These are phyloP conservation scores for Edaphochlamys debaryana DNA, from an alignment of 139 green algal species.

Conservation along the genomic window DNA sequence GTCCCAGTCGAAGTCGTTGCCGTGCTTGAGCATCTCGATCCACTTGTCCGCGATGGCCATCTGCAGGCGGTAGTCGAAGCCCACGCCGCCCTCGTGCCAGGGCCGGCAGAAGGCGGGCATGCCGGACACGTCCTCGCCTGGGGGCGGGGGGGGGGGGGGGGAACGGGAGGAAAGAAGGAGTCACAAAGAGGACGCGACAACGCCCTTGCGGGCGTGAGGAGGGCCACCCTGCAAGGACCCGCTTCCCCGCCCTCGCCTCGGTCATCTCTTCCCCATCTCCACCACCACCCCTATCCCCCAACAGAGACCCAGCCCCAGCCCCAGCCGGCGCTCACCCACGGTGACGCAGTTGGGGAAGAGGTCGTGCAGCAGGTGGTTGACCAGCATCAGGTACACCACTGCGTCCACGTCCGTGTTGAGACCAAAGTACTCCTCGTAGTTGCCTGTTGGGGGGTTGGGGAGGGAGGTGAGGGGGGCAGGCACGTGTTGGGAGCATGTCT, in stretches of 20 bases:
- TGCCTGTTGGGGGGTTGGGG: slow-evolving; percentile 54
- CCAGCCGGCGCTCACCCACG: slow-evolving; percentile 72
- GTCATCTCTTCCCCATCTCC: no score
- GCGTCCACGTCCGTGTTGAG: slow-evolving; percentile 91
- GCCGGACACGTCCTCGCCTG: slow-evolving; percentile 92
- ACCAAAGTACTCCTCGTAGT: slow-evolving; percentile 99
- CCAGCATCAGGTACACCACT: slow-evolving; percentile 92
- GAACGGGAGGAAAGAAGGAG: not conserved
- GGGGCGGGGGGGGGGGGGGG: not conserved
- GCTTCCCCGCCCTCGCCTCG: no score
- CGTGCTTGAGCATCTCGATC: slow-evolving; percentile 86
- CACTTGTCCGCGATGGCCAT: slow-evolving; percentile 99
- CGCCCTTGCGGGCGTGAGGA: no score
- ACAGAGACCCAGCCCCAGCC: no score
- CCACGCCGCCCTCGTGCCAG: slow-evolving; percentile 91
- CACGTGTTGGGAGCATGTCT: no score
- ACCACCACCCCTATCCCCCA: no score
- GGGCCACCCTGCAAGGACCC: no score
- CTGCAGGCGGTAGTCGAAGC: slow-evolving; percentile 98
- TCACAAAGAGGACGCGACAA: not conserved
- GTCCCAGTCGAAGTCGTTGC: slow-evolving; percentile 90
- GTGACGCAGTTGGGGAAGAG: slow-evolving; percentile 91
- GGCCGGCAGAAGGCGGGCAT: slow-evolving; percentile 96
- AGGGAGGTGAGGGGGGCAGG: not conserved
- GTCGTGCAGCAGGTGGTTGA: slow-evolving; percentile 95